These are phyloP conservation scores for Eucalyptus cloeziana DNA, from an alignment of 345 rosid genomes.

Conservation along the genomic window DNA sequence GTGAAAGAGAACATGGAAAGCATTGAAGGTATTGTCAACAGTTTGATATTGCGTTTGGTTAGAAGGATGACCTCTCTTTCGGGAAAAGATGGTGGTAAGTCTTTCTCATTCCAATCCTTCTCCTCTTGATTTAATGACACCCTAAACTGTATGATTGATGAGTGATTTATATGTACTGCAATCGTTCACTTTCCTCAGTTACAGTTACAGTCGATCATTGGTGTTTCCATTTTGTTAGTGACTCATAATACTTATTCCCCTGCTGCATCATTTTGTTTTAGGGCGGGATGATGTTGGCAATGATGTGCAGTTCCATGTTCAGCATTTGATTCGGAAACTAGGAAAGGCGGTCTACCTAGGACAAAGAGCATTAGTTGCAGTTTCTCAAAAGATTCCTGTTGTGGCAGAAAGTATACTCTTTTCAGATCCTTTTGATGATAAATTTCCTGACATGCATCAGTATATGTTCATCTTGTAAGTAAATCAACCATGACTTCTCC, in stretches of 20 bases:
- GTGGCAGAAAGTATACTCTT: conserved; percentile 60
- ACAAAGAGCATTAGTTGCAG: conserved; percentile 47
- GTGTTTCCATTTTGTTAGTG: neutral
- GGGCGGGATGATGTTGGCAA: conserved; percentile 16
- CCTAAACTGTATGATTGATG: neutral
- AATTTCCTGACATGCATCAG: conserved; percentile 48
- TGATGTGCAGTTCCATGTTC: conserved; percentile 39
- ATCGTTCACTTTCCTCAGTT: neutral
- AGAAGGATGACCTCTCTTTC: conserved; percentile 51
- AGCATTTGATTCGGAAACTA: conserved; percentile 78
- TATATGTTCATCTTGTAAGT: conserved; percentile 65
- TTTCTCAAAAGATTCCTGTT: conserved; percentile 52
- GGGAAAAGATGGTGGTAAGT: conserved; percentile 29
- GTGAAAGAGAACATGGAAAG: conserved; percentile 32
- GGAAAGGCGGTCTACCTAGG: conserved; percentile 62
- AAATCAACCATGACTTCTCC: neutral
- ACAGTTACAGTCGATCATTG: neutral
- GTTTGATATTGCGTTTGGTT: conserved; percentile 43
- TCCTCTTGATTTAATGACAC: neutral
- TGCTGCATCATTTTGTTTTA: conserved; percentile 4
- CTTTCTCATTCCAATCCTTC: neutral
- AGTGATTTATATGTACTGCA: neutral
- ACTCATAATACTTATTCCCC: neutral
- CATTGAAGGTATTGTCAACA: conserved; percentile 43
- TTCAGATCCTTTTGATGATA: conserved; percentile 74